Conservation (phyloP, 441 rosid species). For the Metrosideros polymorpha region DNA sequence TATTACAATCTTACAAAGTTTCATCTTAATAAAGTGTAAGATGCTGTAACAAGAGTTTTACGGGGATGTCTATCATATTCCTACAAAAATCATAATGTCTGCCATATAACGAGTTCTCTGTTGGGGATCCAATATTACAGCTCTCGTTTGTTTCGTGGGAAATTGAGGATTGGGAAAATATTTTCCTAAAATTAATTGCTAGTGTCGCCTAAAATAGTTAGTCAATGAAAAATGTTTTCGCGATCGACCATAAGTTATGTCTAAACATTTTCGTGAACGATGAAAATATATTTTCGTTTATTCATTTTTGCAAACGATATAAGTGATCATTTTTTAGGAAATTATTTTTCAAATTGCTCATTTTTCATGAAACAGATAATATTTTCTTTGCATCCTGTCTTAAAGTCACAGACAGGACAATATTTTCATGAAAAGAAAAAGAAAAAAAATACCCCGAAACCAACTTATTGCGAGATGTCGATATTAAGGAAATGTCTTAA, state of each 20-base stretch:
- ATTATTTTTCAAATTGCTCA: neutral
- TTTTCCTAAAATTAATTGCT: neutral
- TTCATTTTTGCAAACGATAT: neutral
- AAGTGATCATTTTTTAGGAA: neutral
- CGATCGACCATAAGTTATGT: neutral
- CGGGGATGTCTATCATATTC: neutral
- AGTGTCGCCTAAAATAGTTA: neutral
- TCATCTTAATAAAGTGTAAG: neutral
- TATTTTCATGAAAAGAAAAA: neutral
- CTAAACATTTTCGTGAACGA: neutral
- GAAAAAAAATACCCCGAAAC: neutral
- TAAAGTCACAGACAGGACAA: neutral
- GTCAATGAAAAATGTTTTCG: neutral
- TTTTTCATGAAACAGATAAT: accelerated
- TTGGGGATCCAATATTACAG: no score
- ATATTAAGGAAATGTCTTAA: neutral
- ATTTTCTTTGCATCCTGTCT: neutral
- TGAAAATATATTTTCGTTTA: neutral
- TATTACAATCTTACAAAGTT: neutral
- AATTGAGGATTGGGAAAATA: neutral
- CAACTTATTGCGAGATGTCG: accelerated
- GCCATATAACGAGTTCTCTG: neutral
- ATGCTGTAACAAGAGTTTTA: neutral
- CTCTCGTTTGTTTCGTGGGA: neutral
- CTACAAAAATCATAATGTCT: neutral